A percentile compares a stretch with the other conserved stretches of the same genome.
These are phyloP conservation scores for Lipomyces orientalis DNA, from an alignment of 805 yeast species.

Conservation along the genomic window DNA sequence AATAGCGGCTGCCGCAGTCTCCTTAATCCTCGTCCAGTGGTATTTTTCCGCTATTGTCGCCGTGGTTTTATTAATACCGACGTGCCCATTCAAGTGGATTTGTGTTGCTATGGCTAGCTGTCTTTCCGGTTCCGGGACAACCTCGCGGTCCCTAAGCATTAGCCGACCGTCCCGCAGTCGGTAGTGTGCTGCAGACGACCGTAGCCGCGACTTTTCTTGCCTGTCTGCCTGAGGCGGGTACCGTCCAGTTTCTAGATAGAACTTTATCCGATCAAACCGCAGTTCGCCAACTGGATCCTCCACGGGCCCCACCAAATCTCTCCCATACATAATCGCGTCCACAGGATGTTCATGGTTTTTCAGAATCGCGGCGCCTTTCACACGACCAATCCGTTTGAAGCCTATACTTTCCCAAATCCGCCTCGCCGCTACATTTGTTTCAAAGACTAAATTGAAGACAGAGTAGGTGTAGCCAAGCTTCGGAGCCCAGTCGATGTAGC, in stretches of 20 bases:
- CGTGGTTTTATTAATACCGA: conserved; percentile 89
- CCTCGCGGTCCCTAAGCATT: conserved; percentile 78
- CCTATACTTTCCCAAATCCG: conserved; percentile 75
- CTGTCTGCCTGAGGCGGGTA: conserved; percentile 86
- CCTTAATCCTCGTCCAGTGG: conserved; percentile 92
- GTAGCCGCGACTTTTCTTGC: conserved; percentile 82
- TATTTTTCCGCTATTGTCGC: conserved; percentile 75
- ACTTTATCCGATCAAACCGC: conserved; percentile 76
- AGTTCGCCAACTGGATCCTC: conserved; percentile 57
- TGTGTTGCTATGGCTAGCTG: conserved; percentile 78
- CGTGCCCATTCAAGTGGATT: conserved; percentile 71
- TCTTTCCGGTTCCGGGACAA: conserved; percentile 73
- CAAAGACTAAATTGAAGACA: conserved; percentile 84
- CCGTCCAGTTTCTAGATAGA: conserved; percentile 79
- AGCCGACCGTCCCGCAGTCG: conserved; percentile 67
- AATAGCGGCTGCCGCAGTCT: conserved; percentile 80
- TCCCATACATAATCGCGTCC: conserved; percentile 84
- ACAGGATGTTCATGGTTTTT: conserved; percentile 85
- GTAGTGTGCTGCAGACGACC: conserved; percentile 81
- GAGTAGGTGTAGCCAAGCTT: conserved; percentile 83
- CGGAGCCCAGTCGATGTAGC: conserved; percentile 90
- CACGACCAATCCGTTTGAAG: conserved; percentile 77
- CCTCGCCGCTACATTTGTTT: conserved; percentile 83
- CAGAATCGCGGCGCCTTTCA: conserved; percentile 86
- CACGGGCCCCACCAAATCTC: conserved; percentile 66